Percentiles rank a stretch among this genome's conserved stretches.
Evolutionary conservation across 2,329 filamentous ascomycete species (phyloP).

Genomic region (Aureobasidium sp.): DNA sequence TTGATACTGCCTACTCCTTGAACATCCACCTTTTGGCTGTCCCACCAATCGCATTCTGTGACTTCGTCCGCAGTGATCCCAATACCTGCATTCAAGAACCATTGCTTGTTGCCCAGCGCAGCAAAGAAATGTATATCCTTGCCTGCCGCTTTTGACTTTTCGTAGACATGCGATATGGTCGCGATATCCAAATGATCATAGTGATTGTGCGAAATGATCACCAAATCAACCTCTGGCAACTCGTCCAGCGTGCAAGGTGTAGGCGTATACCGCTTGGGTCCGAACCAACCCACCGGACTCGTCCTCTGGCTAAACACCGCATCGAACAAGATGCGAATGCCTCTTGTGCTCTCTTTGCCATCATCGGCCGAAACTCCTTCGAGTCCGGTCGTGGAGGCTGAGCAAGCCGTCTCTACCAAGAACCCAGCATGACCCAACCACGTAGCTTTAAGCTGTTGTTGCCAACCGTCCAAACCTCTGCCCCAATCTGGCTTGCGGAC

Average conservation of each 20-base stretch:
- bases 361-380: constrained; percentile 20
- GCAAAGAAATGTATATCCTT: constrained; percentile 34
- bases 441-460: constrained; percentile 33
- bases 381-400: not conserved
- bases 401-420: constrained; percentile 32
- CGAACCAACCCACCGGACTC: constrained; percentile 36
- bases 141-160: constrained; percentile 24
- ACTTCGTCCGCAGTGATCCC: constrained; percentile 32
- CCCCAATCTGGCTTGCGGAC: constrained; percentile 35
- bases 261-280: constrained; percentile 44
- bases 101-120: constrained; percentile 31
- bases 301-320: constrained; percentile 45
- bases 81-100: constrained; percentile 27
- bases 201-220: constrained; percentile 48
- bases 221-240: constrained; percentile 42
- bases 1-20: constrained; percentile 29
- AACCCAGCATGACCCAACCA: constrained; percentile 46
- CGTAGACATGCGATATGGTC: constrained; percentile 35
- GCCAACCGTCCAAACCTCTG: constrained; percentile 12
- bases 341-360: constrained; percentile 20
- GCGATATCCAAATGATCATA: constrained; percentile 46
- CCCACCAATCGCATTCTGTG: constrained; percentile 44
- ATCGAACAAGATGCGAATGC: constrained; percentile 42
- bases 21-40: constrained; percentile 29
- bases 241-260: constrained; percentile 42